phyloP scores from a whole-genome alignment of 306 rosid genomes.

The Urtica urens region DNA sequence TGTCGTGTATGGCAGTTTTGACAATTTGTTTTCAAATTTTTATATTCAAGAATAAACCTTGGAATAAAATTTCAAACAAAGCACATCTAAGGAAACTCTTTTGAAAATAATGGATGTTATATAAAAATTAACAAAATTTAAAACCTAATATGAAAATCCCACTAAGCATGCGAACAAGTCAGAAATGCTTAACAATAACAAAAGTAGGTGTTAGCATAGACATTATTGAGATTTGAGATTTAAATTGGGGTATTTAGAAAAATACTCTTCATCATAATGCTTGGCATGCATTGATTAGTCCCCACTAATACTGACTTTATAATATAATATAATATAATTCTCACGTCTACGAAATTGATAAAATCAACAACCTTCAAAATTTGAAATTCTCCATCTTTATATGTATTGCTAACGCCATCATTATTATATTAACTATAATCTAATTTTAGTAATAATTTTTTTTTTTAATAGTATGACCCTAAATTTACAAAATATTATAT shows the following conservation, averaged over 20 bases:
- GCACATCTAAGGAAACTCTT: too few relatives aligned
- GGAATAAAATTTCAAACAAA: too few relatives aligned
- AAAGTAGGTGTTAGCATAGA: slow-evolving; percentile 4
- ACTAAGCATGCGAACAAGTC: background rate
- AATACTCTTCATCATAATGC: slow-evolving; percentile 9
- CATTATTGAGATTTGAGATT: slow-evolving; percentile 7
- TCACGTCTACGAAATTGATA: background rate
- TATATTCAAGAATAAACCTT: too few relatives aligned
- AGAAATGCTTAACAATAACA: slow-evolving; percentile 4
- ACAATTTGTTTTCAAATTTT: too few relatives aligned
- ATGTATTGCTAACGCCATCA: too few relatives aligned
- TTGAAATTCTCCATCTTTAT: background rate
- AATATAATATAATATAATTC: background rate
- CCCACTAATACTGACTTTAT: slow-evolving; percentile 6
- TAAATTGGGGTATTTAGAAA: background rate
- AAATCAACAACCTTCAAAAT: background rate
- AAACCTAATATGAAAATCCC: background rate
- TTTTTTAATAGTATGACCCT: too few relatives aligned
- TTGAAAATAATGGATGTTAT: too few relatives aligned
- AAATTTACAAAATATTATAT: too few relatives aligned
- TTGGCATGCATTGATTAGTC: background rate
- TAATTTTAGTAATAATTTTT: too few relatives aligned
- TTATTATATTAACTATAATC: too few relatives aligned
- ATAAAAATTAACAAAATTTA: background rate
- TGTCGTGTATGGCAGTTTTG: too few relatives aligned